phyloP scores from a whole-genome alignment of 768 basidiomycete genomes.

The Phylloporus sp. region DNA sequence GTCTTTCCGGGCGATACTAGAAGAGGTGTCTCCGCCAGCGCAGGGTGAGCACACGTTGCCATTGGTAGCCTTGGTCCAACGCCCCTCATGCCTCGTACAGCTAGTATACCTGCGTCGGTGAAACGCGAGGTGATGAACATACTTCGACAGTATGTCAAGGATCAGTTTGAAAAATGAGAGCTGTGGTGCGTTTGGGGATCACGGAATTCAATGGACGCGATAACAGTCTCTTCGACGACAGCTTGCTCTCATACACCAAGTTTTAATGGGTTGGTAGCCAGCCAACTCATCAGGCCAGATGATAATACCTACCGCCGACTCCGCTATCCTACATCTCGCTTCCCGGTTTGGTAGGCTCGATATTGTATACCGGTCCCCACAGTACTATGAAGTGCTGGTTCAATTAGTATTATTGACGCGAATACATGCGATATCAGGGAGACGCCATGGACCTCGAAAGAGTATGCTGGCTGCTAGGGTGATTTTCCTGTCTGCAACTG shows the following conservation, averaged over 20 bases:
- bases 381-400: neutral
- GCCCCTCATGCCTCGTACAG: neutral
- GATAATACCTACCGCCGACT: neutral
- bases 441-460: neutral
- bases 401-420: conserved; percentile 5
- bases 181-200: neutral
- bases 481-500: neutral
- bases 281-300: too few relatives aligned
- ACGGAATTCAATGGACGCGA: neutral
- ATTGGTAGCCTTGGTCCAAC: neutral
- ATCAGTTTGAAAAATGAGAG: neutral
- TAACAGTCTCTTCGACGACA: too few relatives aligned
- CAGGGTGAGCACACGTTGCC: neutral
- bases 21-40: neutral
- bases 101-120: neutral
- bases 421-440: conserved; percentile 4
- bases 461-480: neutral
- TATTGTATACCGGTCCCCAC: neutral
- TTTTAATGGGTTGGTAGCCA: too few relatives aligned
- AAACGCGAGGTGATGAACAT: neutral
- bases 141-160: neutral
- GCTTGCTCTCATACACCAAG: too few relatives aligned
- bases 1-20: neutral
- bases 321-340: neutral
- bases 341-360: neutral